A percentile compares a stretch with the other conserved stretches of the same genome.
phyloP scores from a whole-genome alignment of 2,329 filamentous ascomycete genomes.

The Beauveria sp. region DNA sequence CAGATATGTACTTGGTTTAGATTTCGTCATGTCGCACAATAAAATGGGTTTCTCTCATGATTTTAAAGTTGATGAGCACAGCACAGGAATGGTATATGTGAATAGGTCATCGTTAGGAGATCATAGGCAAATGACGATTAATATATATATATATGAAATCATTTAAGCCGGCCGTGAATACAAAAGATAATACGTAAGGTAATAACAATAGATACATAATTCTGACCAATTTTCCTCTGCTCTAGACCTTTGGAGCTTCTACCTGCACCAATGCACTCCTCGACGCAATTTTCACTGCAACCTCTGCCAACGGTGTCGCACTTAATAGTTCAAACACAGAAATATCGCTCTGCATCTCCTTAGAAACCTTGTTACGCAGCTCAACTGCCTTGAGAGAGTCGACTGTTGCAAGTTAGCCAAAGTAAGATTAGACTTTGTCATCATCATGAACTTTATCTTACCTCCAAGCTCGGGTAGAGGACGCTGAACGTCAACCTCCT shows the following conservation, averaged over 20 bases:
- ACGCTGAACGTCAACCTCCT: slow-evolving; percentile 7
- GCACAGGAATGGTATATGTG: neutral
- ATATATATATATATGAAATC: neutral
- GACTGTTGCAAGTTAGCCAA: neutral
- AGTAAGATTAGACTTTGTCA: neutral
- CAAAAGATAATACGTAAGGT: neutral
- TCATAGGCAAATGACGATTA: neutral
- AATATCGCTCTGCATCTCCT: slow-evolving; percentile 11
- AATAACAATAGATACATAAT: neutral
- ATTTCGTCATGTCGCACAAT: neutral
- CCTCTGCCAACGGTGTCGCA: slow-evolving; percentile 4
- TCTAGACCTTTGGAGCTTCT: neutral
- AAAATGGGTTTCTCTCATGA: neutral
- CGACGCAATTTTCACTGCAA: slow-evolving; percentile 10
- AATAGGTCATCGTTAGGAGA: neutral
- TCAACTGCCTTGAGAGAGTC: slow-evolving; percentile 11
- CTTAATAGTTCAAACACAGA: slow-evolving; percentile 11
- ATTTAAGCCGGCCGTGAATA: neutral
- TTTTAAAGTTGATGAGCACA: neutral
- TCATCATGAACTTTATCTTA: neutral
- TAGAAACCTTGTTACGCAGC: slow-evolving; percentile 4
- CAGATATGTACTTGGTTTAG: neutral
- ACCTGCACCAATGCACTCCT: slow-evolving; percentile 1
- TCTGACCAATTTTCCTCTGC: neutral
- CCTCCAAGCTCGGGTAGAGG: slow-evolving; percentile 8